These are phyloP conservation scores for Parachaetomium inaequale DNA, from an alignment of 495 filamentous ascomycete species.

Conservation along the genomic window DNA sequence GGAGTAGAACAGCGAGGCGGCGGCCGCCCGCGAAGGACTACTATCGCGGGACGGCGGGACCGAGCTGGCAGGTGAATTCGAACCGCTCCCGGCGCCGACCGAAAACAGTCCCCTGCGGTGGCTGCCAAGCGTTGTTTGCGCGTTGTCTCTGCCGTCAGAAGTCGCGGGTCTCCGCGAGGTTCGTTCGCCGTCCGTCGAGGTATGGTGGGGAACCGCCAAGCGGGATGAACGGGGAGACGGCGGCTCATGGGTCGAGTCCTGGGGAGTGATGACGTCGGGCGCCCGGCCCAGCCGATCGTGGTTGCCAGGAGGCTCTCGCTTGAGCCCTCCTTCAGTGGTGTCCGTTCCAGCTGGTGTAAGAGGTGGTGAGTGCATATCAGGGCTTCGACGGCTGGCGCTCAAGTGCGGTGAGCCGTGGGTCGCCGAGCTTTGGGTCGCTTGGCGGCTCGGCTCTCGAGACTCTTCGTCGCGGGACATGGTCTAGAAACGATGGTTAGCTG, in stretches of 20 bases:
- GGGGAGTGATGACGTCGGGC: constrained; percentile 60
- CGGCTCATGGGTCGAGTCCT: constrained; percentile 43
- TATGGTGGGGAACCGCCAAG: constrained; percentile 15
- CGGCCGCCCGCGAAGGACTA: constrained; percentile 58
- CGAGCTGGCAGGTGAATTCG: constrained; percentile 60
- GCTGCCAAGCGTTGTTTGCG: constrained; percentile 30
- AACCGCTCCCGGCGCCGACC: constrained; percentile 60
- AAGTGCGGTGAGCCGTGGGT: constrained; percentile 44
- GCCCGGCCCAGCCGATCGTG: constrained; percentile 42
- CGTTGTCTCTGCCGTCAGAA: constrained; percentile 39
- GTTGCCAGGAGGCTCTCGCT: constrained; percentile 26
- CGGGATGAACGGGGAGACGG: constrained; percentile 30
- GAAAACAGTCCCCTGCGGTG: constrained; percentile 69
- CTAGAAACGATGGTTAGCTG: constrained; percentile 23
- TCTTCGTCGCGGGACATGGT: constrained; percentile 45
- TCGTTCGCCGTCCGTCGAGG: constrained; percentile 25
- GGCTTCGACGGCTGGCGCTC: constrained; percentile 41
- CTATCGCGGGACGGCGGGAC: constrained; percentile 60
- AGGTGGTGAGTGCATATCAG: constrained; percentile 80
- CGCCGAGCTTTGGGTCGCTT: constrained; percentile 35
- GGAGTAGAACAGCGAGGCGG: constrained; percentile 55
- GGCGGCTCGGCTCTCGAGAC: constrained; percentile 34
- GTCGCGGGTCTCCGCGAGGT: constrained; percentile 39
- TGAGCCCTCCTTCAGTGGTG: constrained; percentile 31
- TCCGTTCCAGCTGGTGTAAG: constrained; percentile 78